Conservation (phyloP, 768 basidiomycete genomes). For the Serendipita vermifera region DNA sequence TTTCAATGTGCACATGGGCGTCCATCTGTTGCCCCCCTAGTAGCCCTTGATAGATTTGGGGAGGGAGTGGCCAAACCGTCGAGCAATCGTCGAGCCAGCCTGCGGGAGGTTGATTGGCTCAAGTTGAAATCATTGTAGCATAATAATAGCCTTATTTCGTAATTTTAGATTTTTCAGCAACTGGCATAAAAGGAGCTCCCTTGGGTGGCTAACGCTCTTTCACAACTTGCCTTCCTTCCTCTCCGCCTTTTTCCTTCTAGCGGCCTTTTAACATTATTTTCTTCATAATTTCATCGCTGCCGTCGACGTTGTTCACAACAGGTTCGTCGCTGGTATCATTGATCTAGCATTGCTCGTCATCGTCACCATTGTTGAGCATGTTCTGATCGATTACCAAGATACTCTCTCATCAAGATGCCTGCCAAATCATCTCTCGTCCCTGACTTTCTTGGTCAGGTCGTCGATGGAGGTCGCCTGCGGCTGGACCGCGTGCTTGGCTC, state of each 20-base stretch:
- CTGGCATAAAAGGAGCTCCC: no score
- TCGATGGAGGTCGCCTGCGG: constrained; percentile 72
- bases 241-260: not conserved
- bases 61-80: no score
- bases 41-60: no score
- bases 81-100: no score
- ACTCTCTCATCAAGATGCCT: not conserved
- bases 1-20: constrained; percentile 95
- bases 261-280: not conserved
- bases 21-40: not conserved
- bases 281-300: not conserved
- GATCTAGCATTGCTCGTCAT: not conserved
- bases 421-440: constrained; percentile 10
- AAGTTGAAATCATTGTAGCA: no score
- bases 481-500: constrained; percentile 79
- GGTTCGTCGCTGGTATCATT: not conserved
- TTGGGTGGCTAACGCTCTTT: no score
- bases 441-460: constrained; percentile 48
- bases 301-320: constrained; percentile 2
- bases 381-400: not conserved
- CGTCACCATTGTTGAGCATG: not conserved
- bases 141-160: no score
- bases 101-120: no score
- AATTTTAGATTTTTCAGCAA: no score
- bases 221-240: constrained; percentile 5